Conservation (phyloP, 345 rosid species). For the Eucalyptus pumila region DNA sequence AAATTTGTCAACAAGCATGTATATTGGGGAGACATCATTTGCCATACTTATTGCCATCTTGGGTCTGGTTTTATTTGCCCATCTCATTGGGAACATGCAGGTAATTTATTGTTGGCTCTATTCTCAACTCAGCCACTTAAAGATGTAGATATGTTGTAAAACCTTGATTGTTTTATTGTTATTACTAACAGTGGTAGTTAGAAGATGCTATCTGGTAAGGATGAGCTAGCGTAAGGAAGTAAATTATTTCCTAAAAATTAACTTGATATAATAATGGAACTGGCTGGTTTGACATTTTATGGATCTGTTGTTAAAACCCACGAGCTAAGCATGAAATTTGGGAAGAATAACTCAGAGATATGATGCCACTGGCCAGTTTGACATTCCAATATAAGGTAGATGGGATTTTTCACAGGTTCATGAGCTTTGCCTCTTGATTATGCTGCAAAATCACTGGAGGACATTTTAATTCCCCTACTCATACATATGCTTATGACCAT, state of each 20-base stretch:
- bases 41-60: slow-evolving; percentile 73
- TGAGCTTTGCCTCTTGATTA: background rate
- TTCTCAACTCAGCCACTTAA: background rate
- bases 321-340: background rate
- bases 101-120: slow-evolving; percentile 16
- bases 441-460: background rate
- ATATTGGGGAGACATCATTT: slow-evolving; percentile 78
- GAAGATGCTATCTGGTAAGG: background rate
- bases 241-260: background rate
- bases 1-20: slow-evolving; percentile 73
- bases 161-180: background rate
- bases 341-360: background rate
- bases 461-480: background rate
- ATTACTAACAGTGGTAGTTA: background rate
- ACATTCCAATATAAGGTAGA: background rate
- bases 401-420: background rate
- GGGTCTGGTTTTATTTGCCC: slow-evolving; percentile 86
- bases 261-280: background rate
- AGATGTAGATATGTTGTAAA: background rate
- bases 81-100: slow-evolving; percentile 97
- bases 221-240: background rate
- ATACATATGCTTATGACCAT: background rate
- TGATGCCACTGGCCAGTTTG: background rate
- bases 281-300: background rate
- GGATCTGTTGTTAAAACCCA: background rate